Percentiles rank a stretch among this genome's conserved stretches.
Evolutionary conservation across 805 yeast species (phyloP).

Genomic region (Zygoascus flipseniorum): DNA sequence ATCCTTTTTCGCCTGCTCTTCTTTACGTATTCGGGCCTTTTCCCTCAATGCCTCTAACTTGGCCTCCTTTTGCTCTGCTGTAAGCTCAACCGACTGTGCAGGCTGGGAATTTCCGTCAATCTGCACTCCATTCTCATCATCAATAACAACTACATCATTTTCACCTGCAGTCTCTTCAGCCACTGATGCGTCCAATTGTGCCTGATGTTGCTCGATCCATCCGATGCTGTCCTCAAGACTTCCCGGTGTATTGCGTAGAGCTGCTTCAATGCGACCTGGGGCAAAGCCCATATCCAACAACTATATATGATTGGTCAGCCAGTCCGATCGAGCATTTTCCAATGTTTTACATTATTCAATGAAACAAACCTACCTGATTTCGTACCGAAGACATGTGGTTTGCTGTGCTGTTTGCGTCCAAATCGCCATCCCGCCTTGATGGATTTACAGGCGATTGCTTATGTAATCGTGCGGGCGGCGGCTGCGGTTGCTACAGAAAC

Average conservation of each 20-base stretch:
- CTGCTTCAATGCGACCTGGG: conserved; percentile 24
- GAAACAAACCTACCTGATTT: too few relatives aligned
- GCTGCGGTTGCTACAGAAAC: too few relatives aligned
- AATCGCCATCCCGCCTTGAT: too few relatives aligned
- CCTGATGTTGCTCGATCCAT: conserved; percentile 26
- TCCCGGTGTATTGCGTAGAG: conserved; percentile 18
- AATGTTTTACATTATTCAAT: too few relatives aligned
- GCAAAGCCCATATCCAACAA: conserved; percentile 28
- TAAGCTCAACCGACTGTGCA: conserved; percentile 8
- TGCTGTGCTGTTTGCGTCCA: too few relatives aligned
- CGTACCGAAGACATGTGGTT: too few relatives aligned
- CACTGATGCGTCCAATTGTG: conserved; percentile 14
- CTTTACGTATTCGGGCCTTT: conserved; percentile 25
- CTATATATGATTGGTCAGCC: conserved; percentile 1
- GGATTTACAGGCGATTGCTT: too few relatives aligned
- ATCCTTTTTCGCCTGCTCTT: conserved; percentile 25
- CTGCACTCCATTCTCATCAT: background rate
- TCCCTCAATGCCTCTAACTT: conserved; percentile 24
- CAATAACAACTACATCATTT: conserved; percentile 1
- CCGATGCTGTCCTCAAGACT: conserved; percentile 24
- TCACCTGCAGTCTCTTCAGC: background rate
- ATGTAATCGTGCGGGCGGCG: too few relatives aligned
- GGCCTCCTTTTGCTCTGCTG: conserved; percentile 24
- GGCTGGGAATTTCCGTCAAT: background rate
- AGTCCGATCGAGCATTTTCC: too few relatives aligned